Evolutionary conservation across 179 eudicot genomes (phyloP), one percentile per base, ranked within the genome.

Genomic region (Sideroxylon spinosum): DNA sequence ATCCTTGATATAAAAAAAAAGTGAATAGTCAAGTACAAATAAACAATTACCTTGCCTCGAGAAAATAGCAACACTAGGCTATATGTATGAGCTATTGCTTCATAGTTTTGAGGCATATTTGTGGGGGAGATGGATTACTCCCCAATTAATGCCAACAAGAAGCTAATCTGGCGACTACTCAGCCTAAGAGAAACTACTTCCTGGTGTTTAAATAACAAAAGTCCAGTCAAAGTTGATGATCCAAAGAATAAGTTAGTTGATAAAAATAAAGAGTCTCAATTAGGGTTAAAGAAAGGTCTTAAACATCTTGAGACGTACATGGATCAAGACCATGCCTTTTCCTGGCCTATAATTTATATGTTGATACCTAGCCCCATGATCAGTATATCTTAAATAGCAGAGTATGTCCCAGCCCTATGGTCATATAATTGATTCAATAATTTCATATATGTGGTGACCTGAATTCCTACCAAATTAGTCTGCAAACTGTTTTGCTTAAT

Each of bases 111-210:
- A 55, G 98, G 98, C 75, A 80, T 72, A 86, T 94, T 96, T 83
- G 80, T 90, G 29, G 97, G 87, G 46, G 95, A 94, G 76, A 94
- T 87, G 61, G 97, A 88, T 83, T 96, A 97, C 25, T 85, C 89
- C 98, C 98, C 94, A 67, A 96, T 85, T 67, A 98, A 96, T 23
- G 99, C 91, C 71, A 96, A 91, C 68, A 96, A 90, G 59, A 94
- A 89, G 76, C 84, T 85, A 74, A 96, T 96, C 85, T 96, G 98
- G 78, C 89, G 88, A 85, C 90, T 92, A 73, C 97, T 96, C 81
- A 96, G 85, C 86, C 92, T 91, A 70, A 96, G 93, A 73, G 96
- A 88, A 87, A 85, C 80, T 73, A 88, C 85, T 84, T 84, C 95
- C 97, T 91, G 87, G 73, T 50, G 14, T 68, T 74, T 56, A 73